Base-by-base conservation (phyloP, 768 basidiomycete species). In the Auriscalpium orientale region DNA sequence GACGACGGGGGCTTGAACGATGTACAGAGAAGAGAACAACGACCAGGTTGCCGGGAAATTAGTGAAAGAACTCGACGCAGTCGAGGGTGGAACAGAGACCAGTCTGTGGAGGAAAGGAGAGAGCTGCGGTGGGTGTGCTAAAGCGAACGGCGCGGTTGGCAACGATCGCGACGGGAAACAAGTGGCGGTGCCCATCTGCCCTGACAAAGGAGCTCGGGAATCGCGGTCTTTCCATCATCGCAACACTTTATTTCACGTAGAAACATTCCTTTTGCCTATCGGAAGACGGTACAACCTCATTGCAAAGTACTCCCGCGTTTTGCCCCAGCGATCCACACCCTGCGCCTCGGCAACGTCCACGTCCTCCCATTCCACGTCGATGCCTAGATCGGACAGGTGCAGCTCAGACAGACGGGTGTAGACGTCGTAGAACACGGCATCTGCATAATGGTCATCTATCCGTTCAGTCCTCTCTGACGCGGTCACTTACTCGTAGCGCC, bases 361-460 rank as follows among this genome's bases (percentile, higher is more conserved):
- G 63, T 94, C 88, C 54, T 73, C 75, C 97, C 97, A 99, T 38
- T 77, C 63, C 22, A 92, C 82, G 46, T 83, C 74, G n/a, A 91
- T 66, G 0, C 95, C 94, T 1, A 90, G 72, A 48, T 90, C 84
- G n/a, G 81, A 73, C 34, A 99, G 77, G 66, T 98, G 92, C 38
- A 95, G 70, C 57, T 94, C 92, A 0, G 91, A 79, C 4, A 99
- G 76, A 58, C 78, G 82, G 0, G 89, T 91, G 66, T 91, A 95
- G 8, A 98, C 89, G 64, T 97, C 92, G 68, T 97, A 93, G 65
- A 95, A 93, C 8, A 87, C 73, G 0, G 85, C 76, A 72, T 95
- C 93, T 95, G 64, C 12, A 15, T 2, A 38, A 5, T 28, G 28
- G 28, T 28, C 28, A 28, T 28, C 28, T 28, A 28, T 28, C 2